Conservation (phyloP, 495 filamentous ascomycete species). For the Hyaloscypha variabilis region DNA sequence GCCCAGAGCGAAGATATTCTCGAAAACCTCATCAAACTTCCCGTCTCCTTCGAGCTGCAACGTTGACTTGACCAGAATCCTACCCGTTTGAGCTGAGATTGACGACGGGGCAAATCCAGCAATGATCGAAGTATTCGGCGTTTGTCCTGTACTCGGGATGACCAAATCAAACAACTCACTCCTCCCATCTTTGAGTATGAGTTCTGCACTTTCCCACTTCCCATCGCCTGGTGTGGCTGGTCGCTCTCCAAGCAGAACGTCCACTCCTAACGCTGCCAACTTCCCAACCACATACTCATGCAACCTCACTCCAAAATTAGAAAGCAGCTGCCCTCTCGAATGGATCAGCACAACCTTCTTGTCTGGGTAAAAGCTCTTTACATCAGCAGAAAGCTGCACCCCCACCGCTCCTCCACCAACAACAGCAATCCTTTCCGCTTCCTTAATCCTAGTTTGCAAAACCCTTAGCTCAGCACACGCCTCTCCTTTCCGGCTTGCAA, state of each 20-base stretch:
- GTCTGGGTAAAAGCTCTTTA: conserved; percentile 58
- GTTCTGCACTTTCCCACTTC: conserved; percentile 20
- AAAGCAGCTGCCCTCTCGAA: conserved; percentile 55
- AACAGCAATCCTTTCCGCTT: conserved; percentile 50
- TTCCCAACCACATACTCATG: conserved; percentile 46
- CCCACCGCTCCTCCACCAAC: conserved; percentile 65
- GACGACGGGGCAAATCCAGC: conserved; percentile 42
- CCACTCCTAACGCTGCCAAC: conserved; percentile 44
- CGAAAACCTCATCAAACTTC: not conserved
- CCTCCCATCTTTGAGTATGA: conserved; percentile 36
- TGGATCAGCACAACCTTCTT: conserved; percentile 62
- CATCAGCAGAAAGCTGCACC: conserved; percentile 61
- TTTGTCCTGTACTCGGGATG: conserved; percentile 59
- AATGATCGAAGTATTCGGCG: conserved; percentile 55
- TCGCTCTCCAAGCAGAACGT: conserved; percentile 43
- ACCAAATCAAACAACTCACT: conserved; percentile 41
- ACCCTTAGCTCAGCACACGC: conserved; percentile 47
- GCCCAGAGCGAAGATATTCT: conserved; percentile 55
- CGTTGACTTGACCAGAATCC: conserved; percentile 56
- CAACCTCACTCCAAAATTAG: conserved; percentile 50
- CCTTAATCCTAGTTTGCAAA: conserved; percentile 40
- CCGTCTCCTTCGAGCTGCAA: conserved; percentile 55
- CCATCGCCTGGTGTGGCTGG: conserved; percentile 26
- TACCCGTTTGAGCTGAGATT: conserved; percentile 51
- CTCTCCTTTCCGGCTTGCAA: conserved; percentile 41